Percentiles rank a stretch among this genome's conserved stretches.
phyloP scores from a whole-genome alignment of 1,284 basidiomycete species.

The Heterobasidion occidentale region DNA sequence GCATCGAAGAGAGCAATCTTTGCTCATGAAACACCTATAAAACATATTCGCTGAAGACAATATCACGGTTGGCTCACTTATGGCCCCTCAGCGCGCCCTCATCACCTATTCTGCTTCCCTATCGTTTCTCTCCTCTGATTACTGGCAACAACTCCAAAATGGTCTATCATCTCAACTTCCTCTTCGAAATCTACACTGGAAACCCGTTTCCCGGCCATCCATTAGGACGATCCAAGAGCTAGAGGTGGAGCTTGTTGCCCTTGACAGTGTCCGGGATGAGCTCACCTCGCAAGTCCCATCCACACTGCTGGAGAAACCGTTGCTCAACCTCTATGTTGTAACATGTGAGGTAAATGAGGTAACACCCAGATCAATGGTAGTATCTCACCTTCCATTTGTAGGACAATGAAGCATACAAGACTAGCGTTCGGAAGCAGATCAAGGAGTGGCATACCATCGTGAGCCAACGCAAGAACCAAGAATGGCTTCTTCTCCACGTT shows the following conservation, averaged over 20 bases:
- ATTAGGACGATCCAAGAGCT: slow-evolving; percentile 84
- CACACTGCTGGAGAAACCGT: slow-evolving; percentile 77
- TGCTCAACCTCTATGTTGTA: slow-evolving; percentile 82
- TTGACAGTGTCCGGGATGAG: slow-evolving; percentile 69
- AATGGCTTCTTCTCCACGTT: slow-evolving; percentile 86
- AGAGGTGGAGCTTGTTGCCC: slow-evolving; percentile 63
- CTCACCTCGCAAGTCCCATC: slow-evolving; percentile 69
- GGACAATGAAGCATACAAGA: slow-evolving; percentile 84
- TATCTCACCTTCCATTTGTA: slow-evolving; percentile 22
- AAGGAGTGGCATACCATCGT: slow-evolving; percentile 83
- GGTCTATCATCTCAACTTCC: slow-evolving; percentile 73
- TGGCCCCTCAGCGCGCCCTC: slow-evolving; percentile 36
- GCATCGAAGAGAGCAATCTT: too few species aligned
- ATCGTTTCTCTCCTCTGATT: slow-evolving; percentile 55
- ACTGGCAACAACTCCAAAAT: slow-evolving; percentile 62
- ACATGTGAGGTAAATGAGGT: slow-evolving; percentile 68
- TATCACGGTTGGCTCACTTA: slow-evolving; percentile 5
- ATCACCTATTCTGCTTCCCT: slow-evolving; percentile 63
- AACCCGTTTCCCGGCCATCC: slow-evolving; percentile 56
- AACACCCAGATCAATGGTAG: slow-evolving; percentile 6
- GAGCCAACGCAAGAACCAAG: slow-evolving; percentile 68
- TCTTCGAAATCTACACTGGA: slow-evolving; percentile 88
- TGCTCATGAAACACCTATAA: too few species aligned
- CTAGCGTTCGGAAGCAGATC: slow-evolving; percentile 73
- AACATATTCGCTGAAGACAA: not conserved